Conservation (phyloP, 805 yeast species). For the Peterozyma toletana region DNA sequence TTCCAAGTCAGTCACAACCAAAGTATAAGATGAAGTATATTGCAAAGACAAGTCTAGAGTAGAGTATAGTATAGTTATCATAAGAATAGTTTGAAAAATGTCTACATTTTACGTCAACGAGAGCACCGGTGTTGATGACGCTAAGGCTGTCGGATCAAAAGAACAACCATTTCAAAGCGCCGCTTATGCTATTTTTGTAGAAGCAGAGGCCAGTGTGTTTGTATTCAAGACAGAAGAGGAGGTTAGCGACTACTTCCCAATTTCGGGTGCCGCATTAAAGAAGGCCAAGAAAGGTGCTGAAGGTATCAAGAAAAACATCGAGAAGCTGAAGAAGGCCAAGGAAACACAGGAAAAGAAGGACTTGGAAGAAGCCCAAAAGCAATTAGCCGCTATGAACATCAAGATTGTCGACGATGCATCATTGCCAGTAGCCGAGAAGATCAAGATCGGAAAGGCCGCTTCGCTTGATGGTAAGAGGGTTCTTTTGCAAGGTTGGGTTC, state of each 20-base stretch:
- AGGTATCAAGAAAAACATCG: constrained; percentile 76
- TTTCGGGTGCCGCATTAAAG: constrained; percentile 85
- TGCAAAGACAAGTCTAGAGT: too few species aligned
- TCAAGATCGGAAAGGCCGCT: constrained; percentile 55
- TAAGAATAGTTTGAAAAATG: too few species aligned
- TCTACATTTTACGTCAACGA: constrained; percentile 63
- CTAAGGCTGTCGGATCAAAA: constrained; percentile 51
- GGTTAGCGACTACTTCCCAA: constrained; percentile 58
- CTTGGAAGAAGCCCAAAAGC: constrained; percentile 66
- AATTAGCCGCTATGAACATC: constrained; percentile 76
- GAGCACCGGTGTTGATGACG: constrained; percentile 55
- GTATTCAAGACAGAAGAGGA: constrained; percentile 58
- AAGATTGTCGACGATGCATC: constrained; percentile 65
- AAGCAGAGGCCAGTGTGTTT: constrained; percentile 40
- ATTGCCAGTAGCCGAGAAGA: constrained; percentile 59
- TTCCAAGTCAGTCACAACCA: too few species aligned
- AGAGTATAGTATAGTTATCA: too few species aligned
- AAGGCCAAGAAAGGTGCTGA: constrained; percentile 96
- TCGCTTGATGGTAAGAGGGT: constrained; percentile 63
- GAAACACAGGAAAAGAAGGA: constrained; percentile 45
- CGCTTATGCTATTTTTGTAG: constrained; percentile 65
- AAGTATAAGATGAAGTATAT: too few species aligned
- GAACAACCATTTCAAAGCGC: constrained; percentile 71
- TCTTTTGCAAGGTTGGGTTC: constrained; percentile 89
- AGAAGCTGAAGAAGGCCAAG: constrained; percentile 56